These are phyloP conservation scores for Pichia ethanolica DNA, from an alignment of 805 yeast species.

Conservation along the genomic window DNA sequence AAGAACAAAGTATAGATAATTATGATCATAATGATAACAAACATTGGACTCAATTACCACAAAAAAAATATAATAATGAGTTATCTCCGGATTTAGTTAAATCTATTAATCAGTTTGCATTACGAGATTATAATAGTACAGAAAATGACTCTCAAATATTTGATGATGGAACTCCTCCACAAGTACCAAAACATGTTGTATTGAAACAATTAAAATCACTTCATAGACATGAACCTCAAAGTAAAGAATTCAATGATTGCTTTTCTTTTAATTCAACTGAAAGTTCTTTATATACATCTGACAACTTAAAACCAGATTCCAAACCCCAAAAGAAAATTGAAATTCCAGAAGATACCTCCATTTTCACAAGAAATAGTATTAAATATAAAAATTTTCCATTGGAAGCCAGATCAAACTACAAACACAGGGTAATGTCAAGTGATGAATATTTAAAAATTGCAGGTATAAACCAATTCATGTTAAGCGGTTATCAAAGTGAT, in stretches of 20 bases:
- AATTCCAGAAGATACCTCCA: constrained; percentile 19
- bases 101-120: constrained; percentile 15
- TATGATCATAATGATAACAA: neutral
- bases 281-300: neutral
- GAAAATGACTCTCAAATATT: constrained; percentile 1
- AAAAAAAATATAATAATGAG: neutral
- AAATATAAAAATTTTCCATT: neutral
- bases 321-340: neutral
- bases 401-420: constrained; percentile 2
- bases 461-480: constrained; percentile 25
- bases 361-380: constrained; percentile 18
- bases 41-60: neutral
- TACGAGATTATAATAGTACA: constrained; percentile 15
- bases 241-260: constrained; percentile 3
- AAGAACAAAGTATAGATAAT: neutral
- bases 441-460: constrained; percentile 16
- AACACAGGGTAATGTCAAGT: constrained; percentile 14
- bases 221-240: neutral
- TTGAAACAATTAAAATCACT: neutral
- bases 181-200: constrained; percentile 2
- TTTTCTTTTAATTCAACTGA: constrained; percentile 1
- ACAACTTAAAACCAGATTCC: neutral
- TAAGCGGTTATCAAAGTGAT: constrained; percentile 23
- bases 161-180: constrained; percentile 5
- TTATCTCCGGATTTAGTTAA: constrained; percentile 21